Conservation (phyloP, 495 filamentous ascomycete genomes). For the Clavariopsis aquatica region DNA sequence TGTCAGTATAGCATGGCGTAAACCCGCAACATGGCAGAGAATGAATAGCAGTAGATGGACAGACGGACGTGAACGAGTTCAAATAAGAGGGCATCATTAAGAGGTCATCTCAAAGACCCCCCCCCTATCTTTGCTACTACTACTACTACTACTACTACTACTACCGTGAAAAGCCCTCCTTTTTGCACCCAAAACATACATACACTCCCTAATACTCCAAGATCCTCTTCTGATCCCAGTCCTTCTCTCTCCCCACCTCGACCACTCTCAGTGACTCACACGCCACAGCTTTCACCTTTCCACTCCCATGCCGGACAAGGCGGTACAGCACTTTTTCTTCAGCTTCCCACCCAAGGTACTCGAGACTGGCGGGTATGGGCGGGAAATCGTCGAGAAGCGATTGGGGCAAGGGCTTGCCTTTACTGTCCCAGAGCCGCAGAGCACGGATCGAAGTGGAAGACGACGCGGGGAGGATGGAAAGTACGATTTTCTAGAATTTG, state of each 20-base stretch:
- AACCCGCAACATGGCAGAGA: too few relatives aligned
- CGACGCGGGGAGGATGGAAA: conserved; percentile 5
- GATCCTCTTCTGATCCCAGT: conserved; percentile 23
- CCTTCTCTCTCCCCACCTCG: neutral
- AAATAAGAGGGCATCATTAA: too few relatives aligned
- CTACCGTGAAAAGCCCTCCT: too few relatives aligned
- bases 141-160: too few relatives aligned
- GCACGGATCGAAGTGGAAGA: conserved; percentile 15
- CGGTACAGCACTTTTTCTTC: conserved; percentile 23
- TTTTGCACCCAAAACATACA: too few relatives aligned
- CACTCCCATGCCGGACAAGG: conserved; percentile 5
- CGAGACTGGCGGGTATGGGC: conserved; percentile 4
- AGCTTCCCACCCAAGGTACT: conserved; percentile 22
- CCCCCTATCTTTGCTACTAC: too few relatives aligned
- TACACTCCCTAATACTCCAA: conserved; percentile 11
- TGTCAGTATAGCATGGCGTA: too few relatives aligned
- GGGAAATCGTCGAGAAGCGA: conserved; percentile 18
- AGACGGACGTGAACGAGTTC: too few relatives aligned
- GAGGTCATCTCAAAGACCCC: too few relatives aligned
- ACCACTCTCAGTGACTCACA: conserved; percentile 10
- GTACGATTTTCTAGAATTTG: conserved; percentile 4
- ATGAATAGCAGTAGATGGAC: too few relatives aligned
- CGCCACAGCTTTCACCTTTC: conserved; percentile 12
- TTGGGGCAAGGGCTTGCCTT: conserved; percentile 6
- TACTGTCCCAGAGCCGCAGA: conserved; percentile 16